Evolutionary conservation across 768 basidiomycete genomes (phyloP), one percentile per base, ranked within the genome.

Genomic region (Termitomyces sp.): DNA sequence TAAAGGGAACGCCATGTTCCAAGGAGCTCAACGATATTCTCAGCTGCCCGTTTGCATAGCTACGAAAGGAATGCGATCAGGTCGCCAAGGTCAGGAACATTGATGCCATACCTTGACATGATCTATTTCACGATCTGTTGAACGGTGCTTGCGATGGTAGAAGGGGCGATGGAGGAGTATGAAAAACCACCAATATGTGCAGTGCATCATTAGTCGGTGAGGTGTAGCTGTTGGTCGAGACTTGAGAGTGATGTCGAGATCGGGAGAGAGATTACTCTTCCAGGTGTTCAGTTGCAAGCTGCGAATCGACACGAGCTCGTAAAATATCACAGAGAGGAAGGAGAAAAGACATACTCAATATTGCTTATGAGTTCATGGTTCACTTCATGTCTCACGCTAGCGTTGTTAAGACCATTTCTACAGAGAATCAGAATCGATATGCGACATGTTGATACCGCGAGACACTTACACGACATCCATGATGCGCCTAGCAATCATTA

Each of bases 111-210:
- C 82, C 73, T 83, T 83, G 65, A 82, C 78, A 65, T 83, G 81
- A 63, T 76, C 81, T 58, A 75, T 81, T 59, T 73, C 75, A 55
- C 67, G 71, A 58, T 75, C 77, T 60, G 71, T 69, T 60, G 70
- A 69, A 59, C 76, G 71, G 55, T 75, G 60, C 65, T 74, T 71
- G 61, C 72, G 79, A 61, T 70, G 78, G 68, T 75, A 83, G 73
- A 73, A 83, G 0, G 84, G 84, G 3, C 85, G 76, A 60, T 86
- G 83, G 0, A 87, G 77, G 18, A 87, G 76, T 36, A 87, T 83
- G 61, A 81, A 78, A 18, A 80, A 69, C 80, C 83, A 85, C 76
- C 81, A 81, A 65, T 82, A 84, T 11, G 78, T 73, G 31, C 81
- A 70, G 60, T 86, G 83, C 58, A 85, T 72, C 76, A 81, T 81